A percentile compares a stretch with the other conserved stretches of the same genome.
phyloP scores from a whole-genome alignment of 2,329 filamentous ascomycete species.

The Septoria linicola region DNA sequence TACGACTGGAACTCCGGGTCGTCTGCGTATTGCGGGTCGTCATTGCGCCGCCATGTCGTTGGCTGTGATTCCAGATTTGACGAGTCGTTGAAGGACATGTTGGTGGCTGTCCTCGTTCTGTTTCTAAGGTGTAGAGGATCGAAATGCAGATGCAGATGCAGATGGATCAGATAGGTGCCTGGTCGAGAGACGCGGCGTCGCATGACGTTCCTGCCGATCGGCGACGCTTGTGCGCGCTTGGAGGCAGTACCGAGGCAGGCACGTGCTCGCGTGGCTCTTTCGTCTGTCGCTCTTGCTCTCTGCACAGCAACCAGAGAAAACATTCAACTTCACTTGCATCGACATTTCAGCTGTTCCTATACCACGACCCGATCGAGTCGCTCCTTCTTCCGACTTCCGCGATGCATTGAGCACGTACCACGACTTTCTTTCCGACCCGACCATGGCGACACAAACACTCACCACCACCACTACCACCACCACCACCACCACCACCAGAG shows the following conservation, averaged over 20 bases:
- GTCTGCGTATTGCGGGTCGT: conserved; percentile 77
- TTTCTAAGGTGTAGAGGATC: not conserved
- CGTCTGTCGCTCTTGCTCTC: conserved; percentile 2
- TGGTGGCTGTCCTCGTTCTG: not conserved
- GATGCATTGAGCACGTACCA: too few relatives aligned
- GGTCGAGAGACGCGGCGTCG: not conserved
- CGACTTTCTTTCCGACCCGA: too few relatives aligned
- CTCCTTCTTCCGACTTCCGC: too few relatives aligned
- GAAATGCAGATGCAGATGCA: not conserved
- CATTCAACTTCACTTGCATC: too few relatives aligned
- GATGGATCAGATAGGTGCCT: conserved; percentile 1
- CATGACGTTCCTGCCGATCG: conserved; percentile 16
- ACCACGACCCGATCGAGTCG: too few relatives aligned
- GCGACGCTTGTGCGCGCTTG: too few relatives aligned
- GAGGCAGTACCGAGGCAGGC: too few relatives aligned
- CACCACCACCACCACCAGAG: conserved; percentile 4
- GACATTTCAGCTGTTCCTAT: too few relatives aligned
- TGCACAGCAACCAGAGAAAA: too few relatives aligned
- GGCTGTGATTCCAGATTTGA: conserved; percentile 79
- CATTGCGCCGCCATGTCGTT: conserved; percentile 63
- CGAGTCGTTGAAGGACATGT: conserved; percentile 87
- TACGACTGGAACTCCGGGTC: conserved; percentile 88
- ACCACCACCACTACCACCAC: not conserved
- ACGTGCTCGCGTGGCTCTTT: conserved; percentile 4
- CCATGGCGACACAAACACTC: not conserved